phyloP scores from a whole-genome alignment of 306 rosid genomes.

The Begonia loranthoides region DNA sequence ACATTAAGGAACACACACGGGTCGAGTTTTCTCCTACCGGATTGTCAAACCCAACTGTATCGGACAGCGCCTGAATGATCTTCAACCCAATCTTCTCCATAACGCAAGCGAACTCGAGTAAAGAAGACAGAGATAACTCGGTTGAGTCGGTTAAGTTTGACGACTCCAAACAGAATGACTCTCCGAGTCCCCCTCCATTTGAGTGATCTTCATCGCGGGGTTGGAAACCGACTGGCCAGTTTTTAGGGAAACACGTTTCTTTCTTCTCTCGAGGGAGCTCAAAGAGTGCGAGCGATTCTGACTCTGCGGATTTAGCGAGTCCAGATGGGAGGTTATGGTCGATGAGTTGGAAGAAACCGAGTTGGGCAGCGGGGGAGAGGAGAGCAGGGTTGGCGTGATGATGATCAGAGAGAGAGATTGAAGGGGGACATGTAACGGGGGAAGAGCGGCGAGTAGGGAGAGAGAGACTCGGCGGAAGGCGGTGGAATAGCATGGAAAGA shows the following conservation, averaged over 20 bases:
- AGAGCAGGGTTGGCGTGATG: constrained; percentile 1
- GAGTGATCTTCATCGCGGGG: constrained; percentile 21
- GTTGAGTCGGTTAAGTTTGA: constrained; percentile 23
- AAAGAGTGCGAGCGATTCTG: constrained; percentile 49
- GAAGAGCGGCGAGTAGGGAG: constrained; percentile 44
- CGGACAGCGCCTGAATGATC: constrained; percentile 30
- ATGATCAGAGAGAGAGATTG: constrained; percentile 29
- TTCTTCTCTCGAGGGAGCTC: constrained; percentile 34
- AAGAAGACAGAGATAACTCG: constrained; percentile 19
- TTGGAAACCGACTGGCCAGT: constrained; percentile 72
- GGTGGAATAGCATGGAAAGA: constrained; percentile 60
- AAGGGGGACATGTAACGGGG: constrained; percentile 32
- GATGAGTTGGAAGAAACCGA: constrained; percentile 64
- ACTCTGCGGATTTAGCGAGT: constrained; percentile 68
- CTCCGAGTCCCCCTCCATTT: constrained; percentile 17
- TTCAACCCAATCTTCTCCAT: constrained; percentile 53
- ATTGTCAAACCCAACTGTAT: constrained; percentile 32
- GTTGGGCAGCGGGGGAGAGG: constrained; percentile 28
- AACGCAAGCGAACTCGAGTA: constrained; percentile 34
- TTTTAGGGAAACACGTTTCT: constrained; percentile 26
- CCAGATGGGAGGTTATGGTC: constrained; percentile 33
- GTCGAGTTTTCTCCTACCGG: constrained; percentile 26
- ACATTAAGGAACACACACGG: constrained; percentile 34
- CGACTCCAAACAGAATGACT: constrained; percentile 54
- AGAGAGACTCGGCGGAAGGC: constrained; percentile 68